phyloP scores from a whole-genome alignment of 2,329 filamentous ascomycete species.

The Pseudogymnoascus sp. region DNA sequence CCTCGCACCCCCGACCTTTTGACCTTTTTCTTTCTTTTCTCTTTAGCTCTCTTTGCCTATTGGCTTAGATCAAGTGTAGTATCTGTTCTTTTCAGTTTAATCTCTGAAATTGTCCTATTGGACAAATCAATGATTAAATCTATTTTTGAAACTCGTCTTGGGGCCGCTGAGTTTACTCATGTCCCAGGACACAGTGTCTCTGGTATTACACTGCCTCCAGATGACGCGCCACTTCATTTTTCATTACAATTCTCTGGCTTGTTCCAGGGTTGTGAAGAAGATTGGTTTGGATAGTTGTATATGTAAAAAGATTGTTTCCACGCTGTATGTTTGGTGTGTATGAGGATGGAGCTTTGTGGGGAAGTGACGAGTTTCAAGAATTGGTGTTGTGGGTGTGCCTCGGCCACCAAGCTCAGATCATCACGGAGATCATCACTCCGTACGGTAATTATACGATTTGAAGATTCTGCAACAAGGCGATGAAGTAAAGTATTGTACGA shows the following conservation, averaged over 20 bases:
- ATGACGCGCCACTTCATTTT: slow-evolving; percentile 56
- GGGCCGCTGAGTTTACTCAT: slow-evolving; percentile 67
- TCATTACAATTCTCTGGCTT: slow-evolving; percentile 51
- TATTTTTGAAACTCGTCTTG: slow-evolving; percentile 58
- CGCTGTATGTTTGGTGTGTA: too few species aligned
- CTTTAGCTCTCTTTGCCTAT: slow-evolving; percentile 48
- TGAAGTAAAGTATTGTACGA: too few species aligned
- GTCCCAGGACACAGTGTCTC: slow-evolving; percentile 59
- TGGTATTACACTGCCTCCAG: slow-evolving; percentile 67
- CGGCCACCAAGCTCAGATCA: neutral
- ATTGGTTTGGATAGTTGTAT: slow-evolving; percentile 16
- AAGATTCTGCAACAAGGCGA: too few species aligned
- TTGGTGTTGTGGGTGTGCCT: neutral
- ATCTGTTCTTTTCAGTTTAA: slow-evolving; percentile 98
- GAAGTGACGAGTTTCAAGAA: neutral
- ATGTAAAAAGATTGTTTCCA: too few species aligned
- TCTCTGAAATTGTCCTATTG: slow-evolving; percentile 74
- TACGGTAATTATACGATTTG: too few species aligned
- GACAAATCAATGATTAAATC: slow-evolving; percentile 70
- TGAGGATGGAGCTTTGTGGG: neutral
- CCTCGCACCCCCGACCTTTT: neutral
- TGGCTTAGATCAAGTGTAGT: slow-evolving; percentile 91
- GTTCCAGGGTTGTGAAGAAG: slow-evolving; percentile 51
- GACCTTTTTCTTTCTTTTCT: slow-evolving; percentile 17
- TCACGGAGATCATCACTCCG: neutral